Evolutionary conservation across 495 filamentous ascomycete species (phyloP), one percentile per base, ranked within the genome.

Genomic region (Chaetomium tenue): DNA sequence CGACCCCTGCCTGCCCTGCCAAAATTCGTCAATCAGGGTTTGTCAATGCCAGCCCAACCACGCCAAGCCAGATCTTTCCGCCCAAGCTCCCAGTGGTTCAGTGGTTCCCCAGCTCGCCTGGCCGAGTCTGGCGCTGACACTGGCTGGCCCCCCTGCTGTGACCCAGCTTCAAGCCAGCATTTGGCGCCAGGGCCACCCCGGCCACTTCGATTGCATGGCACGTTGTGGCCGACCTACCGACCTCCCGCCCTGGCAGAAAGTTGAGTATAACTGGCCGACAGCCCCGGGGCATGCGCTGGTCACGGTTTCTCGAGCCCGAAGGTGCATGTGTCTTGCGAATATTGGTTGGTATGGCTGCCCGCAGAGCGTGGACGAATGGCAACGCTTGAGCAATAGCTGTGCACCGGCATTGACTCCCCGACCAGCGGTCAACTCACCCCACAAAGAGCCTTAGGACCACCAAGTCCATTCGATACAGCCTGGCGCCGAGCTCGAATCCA

Each of bases 271-370:
- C 51, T 64, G 52, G 58, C 62, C 28, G n/a, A 30, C 25, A 42
- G 44, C 63, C 62, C 63, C 25, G 18, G 39, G 26, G 42, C 33
- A 37, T 55, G 62, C 37, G 58, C 46, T 65, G 66, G 58, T 58
- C 46, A 46, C 50, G 60, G 25, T 15, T 22, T 26, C 65, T 67
- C 63, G 63, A 68, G 72, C 69, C 74, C 70, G 71, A 66, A 40
- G 63, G 70, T 69, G 75, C 76, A 80, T 82, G 76, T 79, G 79
- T 78, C 73, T 76, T 69, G 71, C 70, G 66, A 68, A 71, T 72
- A 82, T 80, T 81, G 77, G 79, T 63, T 54, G 9, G 16, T 18
- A 67, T 72, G 72, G 73, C 63, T 63, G 61, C 71, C 67, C 74
- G 75, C 75, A 76, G 51, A 50, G n/a, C 51, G 64, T 68, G 67